Evolutionary conservation across 805 yeast species (phyloP).

Genomic region (Candida golubevii): DNA sequence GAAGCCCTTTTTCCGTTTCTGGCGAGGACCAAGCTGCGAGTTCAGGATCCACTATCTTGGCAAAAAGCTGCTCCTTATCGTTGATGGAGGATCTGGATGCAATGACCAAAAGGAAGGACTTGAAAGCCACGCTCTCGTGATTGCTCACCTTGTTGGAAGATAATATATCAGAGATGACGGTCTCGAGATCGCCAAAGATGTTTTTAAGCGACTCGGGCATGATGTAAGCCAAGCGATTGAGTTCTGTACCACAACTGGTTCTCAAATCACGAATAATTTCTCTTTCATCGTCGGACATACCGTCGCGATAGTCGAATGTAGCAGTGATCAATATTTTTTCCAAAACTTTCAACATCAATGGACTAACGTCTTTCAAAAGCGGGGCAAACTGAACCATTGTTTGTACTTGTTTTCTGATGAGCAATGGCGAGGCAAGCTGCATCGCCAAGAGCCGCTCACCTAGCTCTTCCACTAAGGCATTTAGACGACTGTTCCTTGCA

Average conservation of each 20-base stretch:
- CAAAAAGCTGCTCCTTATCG: conserved; percentile 72
- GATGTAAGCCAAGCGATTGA: conserved; percentile 87
- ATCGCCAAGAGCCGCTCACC: conserved; percentile 73
- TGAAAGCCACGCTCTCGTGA: conserved; percentile 91
- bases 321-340: conserved; percentile 83
- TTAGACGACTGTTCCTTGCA: conserved; percentile 47
- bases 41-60: conserved; percentile 90
- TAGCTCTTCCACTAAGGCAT: conserved; percentile 57
- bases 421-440: conserved; percentile 72
- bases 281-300: conserved; percentile 64
- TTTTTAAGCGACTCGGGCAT: conserved; percentile 88
- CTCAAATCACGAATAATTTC: conserved; percentile 83
- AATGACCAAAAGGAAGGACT: conserved; percentile 85
- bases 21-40: conserved; percentile 90
- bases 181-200: conserved; percentile 78
- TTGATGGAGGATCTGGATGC: conserved; percentile 79
- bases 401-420: conserved; percentile 82
- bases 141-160: conserved; percentile 68
- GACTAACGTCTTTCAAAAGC: conserved; percentile 68
- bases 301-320: conserved; percentile 72
- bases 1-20: conserved; percentile 80
- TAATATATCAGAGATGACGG: conserved; percentile 69
- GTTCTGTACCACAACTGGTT: conserved; percentile 90
- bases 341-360: conserved; percentile 73
- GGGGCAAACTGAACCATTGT: conserved; percentile 94